phyloP scores from a whole-genome alignment of 768 basidiomycete genomes.

The Pilatotrama ljubarskyi region DNA sequence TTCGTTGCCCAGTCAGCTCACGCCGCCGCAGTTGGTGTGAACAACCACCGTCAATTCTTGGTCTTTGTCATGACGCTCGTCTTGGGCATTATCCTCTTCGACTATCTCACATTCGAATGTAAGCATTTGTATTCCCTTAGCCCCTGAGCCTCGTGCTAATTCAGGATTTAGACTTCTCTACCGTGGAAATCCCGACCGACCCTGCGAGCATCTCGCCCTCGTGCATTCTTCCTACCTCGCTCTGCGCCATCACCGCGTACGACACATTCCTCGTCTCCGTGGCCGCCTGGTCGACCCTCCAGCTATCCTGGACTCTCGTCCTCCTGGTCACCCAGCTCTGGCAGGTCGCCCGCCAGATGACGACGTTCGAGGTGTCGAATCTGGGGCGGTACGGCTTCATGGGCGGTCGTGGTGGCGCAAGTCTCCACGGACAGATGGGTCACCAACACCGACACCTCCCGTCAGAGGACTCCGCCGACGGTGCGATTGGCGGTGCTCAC shows the following conservation, averaged over 20 bases:
- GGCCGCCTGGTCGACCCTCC: constrained; percentile 83
- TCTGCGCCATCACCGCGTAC: constrained; percentile 70
- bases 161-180: constrained; percentile 53
- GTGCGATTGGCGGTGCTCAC: constrained; percentile 42
- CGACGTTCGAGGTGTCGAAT: constrained; percentile 93
- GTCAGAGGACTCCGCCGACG: constrained; percentile 38
- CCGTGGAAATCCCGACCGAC: constrained; percentile 39
- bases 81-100: constrained; percentile 75
- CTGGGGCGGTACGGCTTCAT: constrained; percentile 95
- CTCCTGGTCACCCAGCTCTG: constrained; percentile 85
- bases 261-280: constrained; percentile 88
- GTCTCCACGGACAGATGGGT: constrained; percentile 73
- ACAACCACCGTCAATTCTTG: constrained; percentile 95
- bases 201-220: constrained; percentile 48
- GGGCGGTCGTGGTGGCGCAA: constrained; percentile 83
- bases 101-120: constrained; percentile 85
- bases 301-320: constrained; percentile 92
- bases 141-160: not conserved
- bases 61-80: constrained; percentile 90
- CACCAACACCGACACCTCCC: constrained; percentile 55
- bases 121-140: constrained; percentile 32
- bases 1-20: constrained; percentile 3
- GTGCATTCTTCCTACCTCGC: constrained; percentile 63
- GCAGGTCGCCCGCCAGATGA: constrained; percentile 94
- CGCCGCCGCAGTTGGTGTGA: constrained; percentile 66